Evolutionary conservation across 163 green algal species (phyloP).

Genomic region (Dunaliella salina): DNA sequence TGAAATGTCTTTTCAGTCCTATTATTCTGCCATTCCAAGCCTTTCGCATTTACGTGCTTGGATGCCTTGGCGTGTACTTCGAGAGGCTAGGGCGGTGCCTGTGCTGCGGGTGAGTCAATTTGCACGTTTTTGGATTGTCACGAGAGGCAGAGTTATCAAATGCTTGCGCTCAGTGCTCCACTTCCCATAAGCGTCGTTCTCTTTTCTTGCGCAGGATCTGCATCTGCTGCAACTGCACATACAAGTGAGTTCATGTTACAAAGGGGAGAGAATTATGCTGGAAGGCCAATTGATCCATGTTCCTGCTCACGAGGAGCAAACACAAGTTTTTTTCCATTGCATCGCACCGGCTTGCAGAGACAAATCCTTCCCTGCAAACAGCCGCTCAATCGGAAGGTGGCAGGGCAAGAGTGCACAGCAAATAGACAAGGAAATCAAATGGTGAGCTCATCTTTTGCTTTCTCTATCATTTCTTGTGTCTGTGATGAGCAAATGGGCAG

Average conservation of each 20-base stretch:
- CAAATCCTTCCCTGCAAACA: slow-evolving; percentile 20
- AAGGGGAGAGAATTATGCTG: neutral
- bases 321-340: no score
- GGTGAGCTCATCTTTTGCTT: slow-evolving; percentile 6
- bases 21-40: neutral
- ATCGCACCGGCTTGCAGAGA: slow-evolving; percentile 10
- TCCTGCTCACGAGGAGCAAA: neutral
- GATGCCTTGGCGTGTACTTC: slow-evolving; percentile 19
- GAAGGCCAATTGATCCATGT: neutral
- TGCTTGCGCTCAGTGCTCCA: neutral
- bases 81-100: slow-evolving; percentile 11
- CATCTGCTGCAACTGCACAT: slow-evolving; percentile 29
- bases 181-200: neutral
- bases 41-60: slow-evolving; percentile 27
- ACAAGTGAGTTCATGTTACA: slow-evolving; percentile 5
- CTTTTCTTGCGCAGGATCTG: neutral
- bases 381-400: slow-evolving; percentile 23
- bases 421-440: slow-evolving; percentile 28
- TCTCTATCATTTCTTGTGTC: neutral
- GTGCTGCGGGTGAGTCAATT: slow-evolving; percentile 20
- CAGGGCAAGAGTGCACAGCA: slow-evolving; percentile 16
- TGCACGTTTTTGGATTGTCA: neutral
- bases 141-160: neutral
- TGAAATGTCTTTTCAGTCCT: neutral
- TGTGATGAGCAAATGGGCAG: neutral